phyloP scores from a whole-genome alignment of 1,284 basidiomycete species.

The Ceratobasidium theobromae region DNA sequence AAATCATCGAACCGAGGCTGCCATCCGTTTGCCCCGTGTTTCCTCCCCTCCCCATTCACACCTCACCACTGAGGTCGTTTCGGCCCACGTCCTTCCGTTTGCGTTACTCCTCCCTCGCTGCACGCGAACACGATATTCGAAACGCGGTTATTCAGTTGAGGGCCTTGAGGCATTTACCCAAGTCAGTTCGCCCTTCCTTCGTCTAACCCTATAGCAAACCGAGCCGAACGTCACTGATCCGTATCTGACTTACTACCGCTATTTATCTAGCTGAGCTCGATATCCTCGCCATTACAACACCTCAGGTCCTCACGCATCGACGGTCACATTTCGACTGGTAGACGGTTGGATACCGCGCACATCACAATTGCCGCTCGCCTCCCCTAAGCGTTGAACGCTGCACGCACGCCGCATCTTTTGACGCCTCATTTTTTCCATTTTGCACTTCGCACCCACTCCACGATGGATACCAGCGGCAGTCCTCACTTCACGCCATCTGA shows the following conservation, averaged over 20 bases:
- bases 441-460: conserved; percentile 15
- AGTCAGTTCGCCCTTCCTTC: conserved; percentile 19
- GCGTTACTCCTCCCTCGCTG: conserved; percentile 9
- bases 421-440: conserved; percentile 30
- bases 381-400: conserved; percentile 29
- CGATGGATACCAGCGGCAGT: conserved; percentile 21
- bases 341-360: conserved; percentile 31
- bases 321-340: conserved; percentile 13
- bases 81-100: conserved; percentile 2
- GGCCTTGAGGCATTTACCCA: conserved; percentile 28
- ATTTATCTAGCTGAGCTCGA: conserved; percentile 26
- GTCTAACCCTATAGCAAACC: conserved; percentile 31
- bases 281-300: conserved; percentile 26
- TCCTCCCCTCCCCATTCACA: conserved; percentile 13
- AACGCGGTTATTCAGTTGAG: conserved; percentile 28
- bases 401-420: conserved; percentile 29
- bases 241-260: conserved; percentile 23
- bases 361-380: conserved; percentile 22
- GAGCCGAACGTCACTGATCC: conserved; percentile 30
- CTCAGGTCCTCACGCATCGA: conserved; percentile 24
- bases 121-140: conserved; percentile 27
- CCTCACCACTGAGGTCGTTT: conserved; percentile 18
- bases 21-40: conserved; percentile 27
- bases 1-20: conserved; percentile 27
- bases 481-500: conserved; percentile 22